Evolutionary conservation across 2,329 filamentous ascomycete species (phyloP), one percentile per base, ranked within the genome.

Genomic region (Colletotrichum zoysiae): DNA sequence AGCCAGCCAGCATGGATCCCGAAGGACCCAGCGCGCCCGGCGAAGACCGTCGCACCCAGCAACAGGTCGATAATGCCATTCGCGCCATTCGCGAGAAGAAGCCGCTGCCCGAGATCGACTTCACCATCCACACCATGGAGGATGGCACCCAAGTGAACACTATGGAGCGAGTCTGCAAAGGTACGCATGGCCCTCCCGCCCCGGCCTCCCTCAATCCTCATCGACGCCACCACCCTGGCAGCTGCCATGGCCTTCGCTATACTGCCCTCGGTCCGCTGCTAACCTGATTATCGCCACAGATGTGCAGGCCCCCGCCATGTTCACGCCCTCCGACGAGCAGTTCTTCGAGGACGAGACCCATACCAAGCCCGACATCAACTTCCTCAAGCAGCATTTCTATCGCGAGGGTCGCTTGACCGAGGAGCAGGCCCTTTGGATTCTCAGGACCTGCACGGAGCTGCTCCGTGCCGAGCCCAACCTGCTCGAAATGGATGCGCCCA

Each of bases 401-500:
- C 92, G 96, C 75, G 96, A 99, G 86, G 96, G 96, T 74, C 94
- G 96, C 76, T 87, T 99, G 81, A 98, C 95, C 58, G 95, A 99
- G 82, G 95, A 98, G 78, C 96, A 99, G 86, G 96, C 96, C 70
- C 86, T 99, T 82, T 98, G 92, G 91, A 99, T 99, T 78, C 91
- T 99, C 81, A 90, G 90, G 78, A 91, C 92, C 77, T 96, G 95
- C 74, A 95, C 94, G 67, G 93, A 98, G 82, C 85, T 99, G 62
- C 87, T 99, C 78, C 92, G 92, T 79, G 88, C 92, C 74, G 96
- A 99, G 85, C 95, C 96, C 75, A 99, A 98, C 82, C 87, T 99
- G 75, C 88, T 99, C 76, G 96, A 99, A 87, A 99, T 99, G 96
- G 96, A 99, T 82, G 96, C 96, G 51, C 96, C 96, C 73, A 99